Percentiles rank a stretch among this genome's conserved stretches.
These are phyloP conservation scores for Boletus insuetus DNA, from an alignment of 768 basidiomycete genomes.

Conservation along the genomic window DNA sequence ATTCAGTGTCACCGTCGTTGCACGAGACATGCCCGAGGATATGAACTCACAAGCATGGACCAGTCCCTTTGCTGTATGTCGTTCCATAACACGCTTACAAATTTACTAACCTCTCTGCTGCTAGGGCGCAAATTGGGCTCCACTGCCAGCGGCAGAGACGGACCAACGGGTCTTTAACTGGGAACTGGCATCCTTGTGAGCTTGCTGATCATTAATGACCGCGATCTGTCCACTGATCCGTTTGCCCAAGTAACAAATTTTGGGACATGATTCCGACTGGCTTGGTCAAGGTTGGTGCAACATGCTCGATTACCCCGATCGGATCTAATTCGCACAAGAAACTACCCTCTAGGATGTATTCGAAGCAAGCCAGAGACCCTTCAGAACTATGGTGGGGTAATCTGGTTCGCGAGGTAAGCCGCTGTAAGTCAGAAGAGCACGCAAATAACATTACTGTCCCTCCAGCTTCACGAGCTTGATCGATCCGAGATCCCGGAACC, in stretches of 20 bases:
- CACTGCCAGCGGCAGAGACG: constrained; percentile 35
- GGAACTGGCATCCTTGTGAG: constrained; percentile 45
- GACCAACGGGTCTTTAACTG: constrained; percentile 35
- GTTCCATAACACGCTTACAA: neutral
- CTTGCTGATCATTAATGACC: neutral
- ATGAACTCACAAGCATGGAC: constrained; percentile 44
- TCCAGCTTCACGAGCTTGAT: constrained; percentile 34
- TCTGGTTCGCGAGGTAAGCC: constrained; percentile 39
- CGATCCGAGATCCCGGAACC: constrained; percentile 35
- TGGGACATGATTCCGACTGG: constrained; percentile 48
- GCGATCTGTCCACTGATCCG: constrained; percentile 4
- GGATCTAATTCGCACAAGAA: constrained; percentile 26
- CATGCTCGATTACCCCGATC: neutral
- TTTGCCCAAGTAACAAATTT: constrained; percentile 37
- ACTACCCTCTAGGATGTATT: constrained; percentile 38
- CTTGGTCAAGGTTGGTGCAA: constrained; percentile 35
- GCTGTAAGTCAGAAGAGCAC: neutral
- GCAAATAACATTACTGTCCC: neutral
- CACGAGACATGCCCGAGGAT: constrained; percentile 37
- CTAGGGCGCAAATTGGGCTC: constrained; percentile 49
- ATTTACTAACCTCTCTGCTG: neutral
- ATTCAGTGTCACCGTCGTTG: constrained; percentile 30
- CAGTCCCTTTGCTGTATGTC: constrained; percentile 49
- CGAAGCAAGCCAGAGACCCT: constrained; percentile 10
- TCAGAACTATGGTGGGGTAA: constrained; percentile 38